A percentile compares a stretch with the other conserved stretches of the same genome.
These are phyloP conservation scores for Ascochyta clinopodiicola DNA, from an alignment of 2,329 filamentous ascomycete genomes.

Conservation along the genomic window DNA sequence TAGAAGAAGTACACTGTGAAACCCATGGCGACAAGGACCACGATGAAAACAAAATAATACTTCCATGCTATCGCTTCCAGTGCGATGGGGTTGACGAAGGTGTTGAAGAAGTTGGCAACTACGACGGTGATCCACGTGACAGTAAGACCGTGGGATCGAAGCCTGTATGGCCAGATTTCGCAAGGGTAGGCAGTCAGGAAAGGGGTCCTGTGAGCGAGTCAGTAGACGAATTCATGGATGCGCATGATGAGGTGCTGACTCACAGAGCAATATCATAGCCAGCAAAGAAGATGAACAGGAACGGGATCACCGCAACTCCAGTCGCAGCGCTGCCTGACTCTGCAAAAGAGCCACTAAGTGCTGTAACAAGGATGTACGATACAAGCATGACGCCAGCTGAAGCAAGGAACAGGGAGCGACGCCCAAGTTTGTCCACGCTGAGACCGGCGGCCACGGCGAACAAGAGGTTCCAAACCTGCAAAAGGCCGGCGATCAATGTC, in stretches of 20 bases:
- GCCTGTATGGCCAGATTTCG: slow-evolving; percentile 43
- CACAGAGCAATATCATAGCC: slow-evolving; percentile 42
- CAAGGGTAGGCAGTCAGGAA: slow-evolving; percentile 38
- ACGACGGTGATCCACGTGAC: slow-evolving; percentile 9
- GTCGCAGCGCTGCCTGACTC: neutral
- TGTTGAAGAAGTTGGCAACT: slow-evolving; percentile 18
- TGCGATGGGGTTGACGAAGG: slow-evolving; percentile 22
- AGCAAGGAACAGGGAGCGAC: slow-evolving; percentile 52
- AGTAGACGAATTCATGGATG: slow-evolving; percentile 59
- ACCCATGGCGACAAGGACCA: slow-evolving; percentile 9
- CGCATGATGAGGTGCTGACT: slow-evolving; percentile 8
- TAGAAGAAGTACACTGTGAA: slow-evolving; percentile 20
- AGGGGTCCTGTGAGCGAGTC: slow-evolving; percentile 27
- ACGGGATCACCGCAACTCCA: slow-evolving; percentile 18
- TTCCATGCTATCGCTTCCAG: slow-evolving; percentile 25
- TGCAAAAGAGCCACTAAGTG: slow-evolving; percentile 43
- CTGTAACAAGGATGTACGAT: slow-evolving; percentile 51
- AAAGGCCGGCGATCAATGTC: slow-evolving; percentile 46
- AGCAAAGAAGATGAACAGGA: slow-evolving; percentile 24
- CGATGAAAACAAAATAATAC: slow-evolving; percentile 35
- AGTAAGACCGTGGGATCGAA: slow-evolving; percentile 49
- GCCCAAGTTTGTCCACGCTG: slow-evolving; percentile 51
- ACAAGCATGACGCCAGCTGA: slow-evolving; percentile 53
- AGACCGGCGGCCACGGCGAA: slow-evolving; percentile 48
- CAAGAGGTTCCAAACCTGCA: slow-evolving; percentile 50